These are phyloP conservation scores for Phaseolus coccineus DNA, from an alignment of 331 rosid species.

Conservation along the genomic window DNA sequence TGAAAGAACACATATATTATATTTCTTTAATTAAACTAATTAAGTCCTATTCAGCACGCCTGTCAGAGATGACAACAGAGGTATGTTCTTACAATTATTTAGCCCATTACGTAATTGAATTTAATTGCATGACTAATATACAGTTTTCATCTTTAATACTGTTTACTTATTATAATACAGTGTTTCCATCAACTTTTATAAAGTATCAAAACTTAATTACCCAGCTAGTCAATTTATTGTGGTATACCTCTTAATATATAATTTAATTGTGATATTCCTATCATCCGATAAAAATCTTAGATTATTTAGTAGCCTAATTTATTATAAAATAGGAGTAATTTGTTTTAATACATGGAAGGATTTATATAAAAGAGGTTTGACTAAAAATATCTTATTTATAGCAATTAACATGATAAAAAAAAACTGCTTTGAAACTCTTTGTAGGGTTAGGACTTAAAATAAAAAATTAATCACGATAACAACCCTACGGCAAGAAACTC, in stretches of 20 bases:
- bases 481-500: slow-evolving; percentile 9
- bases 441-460: neutral
- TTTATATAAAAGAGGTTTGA: too few species aligned
- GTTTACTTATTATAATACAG: neutral
- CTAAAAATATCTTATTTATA: too few species aligned
- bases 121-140: neutral
- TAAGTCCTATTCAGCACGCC: neutral
- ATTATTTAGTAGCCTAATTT: too few species aligned
- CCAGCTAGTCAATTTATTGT: too few species aligned
- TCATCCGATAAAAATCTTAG: too few species aligned
- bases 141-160: neutral
- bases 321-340: too few species aligned
- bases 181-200: neutral
- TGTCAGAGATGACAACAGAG: neutral
- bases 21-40: neutral
- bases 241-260: too few species aligned
- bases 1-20: neutral
- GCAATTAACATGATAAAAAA: too few species aligned
- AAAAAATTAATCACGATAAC: neutral
- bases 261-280: too few species aligned
- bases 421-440: neutral
- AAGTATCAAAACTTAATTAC: neutral
- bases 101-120: neutral
- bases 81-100: neutral
- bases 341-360: too few species aligned